phyloP scores from a whole-genome alignment of 78 protist species.

The Paratrimastix pyriformis region DNA sequence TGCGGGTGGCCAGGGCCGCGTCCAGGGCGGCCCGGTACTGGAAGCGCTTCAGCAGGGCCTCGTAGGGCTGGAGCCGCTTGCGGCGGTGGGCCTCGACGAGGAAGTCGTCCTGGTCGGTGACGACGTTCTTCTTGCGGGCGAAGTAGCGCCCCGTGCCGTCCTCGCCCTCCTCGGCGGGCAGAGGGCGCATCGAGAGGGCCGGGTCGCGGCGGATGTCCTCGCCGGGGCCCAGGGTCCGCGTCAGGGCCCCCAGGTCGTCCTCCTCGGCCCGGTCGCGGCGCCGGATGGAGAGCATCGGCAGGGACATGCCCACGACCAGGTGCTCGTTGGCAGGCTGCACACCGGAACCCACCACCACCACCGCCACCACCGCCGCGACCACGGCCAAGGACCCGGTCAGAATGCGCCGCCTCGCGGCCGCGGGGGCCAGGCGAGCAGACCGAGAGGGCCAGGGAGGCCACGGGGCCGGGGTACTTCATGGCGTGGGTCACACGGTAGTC shows the following conservation, averaged over 20 bases:
- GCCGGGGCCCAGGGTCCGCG: background rate
- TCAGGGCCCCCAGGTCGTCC: background rate
- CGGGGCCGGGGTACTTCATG: constrained; percentile 21
- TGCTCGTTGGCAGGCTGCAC: constrained; percentile 16
- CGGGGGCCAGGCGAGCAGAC: too few relatives aligned
- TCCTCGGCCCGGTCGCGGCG: background rate
- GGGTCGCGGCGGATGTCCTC: background rate
- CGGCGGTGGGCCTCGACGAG: background rate
- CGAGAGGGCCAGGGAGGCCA: constrained; percentile 24
- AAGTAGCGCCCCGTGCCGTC: constrained; percentile 7
- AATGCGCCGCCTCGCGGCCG: too few relatives aligned
- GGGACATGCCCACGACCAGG: constrained; percentile 14
- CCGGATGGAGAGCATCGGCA: background rate
- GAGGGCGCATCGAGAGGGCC: background rate
- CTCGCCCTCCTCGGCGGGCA: background rate
- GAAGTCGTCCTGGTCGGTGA: background rate
- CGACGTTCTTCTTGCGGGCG: background rate
- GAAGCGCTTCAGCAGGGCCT: constrained; percentile 15
- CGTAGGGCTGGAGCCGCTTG: constrained; percentile 10
- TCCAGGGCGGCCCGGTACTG: constrained; percentile 36
- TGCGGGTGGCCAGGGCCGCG: constrained; percentile 18
- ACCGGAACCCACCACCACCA: too few relatives aligned
- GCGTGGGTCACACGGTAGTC: constrained; percentile 10
- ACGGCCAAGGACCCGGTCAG: too few relatives aligned
- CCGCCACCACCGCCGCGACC: too few relatives aligned